Evolutionary conservation across 2,329 filamentous ascomycete species (phyloP).

Genomic region (Fusarium caatingaense): DNA sequence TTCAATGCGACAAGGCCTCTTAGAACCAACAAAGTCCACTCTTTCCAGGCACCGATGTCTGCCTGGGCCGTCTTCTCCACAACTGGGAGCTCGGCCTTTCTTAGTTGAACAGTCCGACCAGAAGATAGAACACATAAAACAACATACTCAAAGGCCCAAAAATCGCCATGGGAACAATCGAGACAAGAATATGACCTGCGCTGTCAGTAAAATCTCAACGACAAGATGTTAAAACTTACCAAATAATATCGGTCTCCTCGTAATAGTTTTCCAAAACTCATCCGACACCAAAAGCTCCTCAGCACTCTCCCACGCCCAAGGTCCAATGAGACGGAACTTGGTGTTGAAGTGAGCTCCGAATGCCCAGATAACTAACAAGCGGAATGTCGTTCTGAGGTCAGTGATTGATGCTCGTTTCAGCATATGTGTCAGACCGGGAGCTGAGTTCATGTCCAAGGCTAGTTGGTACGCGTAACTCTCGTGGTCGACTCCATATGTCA

Average conservation of each 20-base stretch:
- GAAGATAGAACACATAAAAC: neutral
- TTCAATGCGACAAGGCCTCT: neutral
- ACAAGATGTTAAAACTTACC: fast-evolving
- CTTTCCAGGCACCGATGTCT: neutral
- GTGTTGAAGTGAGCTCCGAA: neutral
- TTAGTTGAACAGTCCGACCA: neutral
- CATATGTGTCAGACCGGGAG: neutral
- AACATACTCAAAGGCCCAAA: fast-evolving
- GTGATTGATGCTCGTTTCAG: neutral
- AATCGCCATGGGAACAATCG: neutral
- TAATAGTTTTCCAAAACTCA: neutral
- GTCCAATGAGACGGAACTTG: neutral
- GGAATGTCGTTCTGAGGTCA: fast-evolving
- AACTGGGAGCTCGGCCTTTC: neutral
- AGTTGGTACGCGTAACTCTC: neutral
- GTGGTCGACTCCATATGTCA: neutral
- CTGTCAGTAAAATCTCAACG: fast-evolving
- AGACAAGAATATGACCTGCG: neutral
- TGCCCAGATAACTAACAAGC: neutral
- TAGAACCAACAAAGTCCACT: neutral
- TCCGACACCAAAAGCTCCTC: neutral
- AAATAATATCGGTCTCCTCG: neutral
- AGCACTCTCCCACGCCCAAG: fast-evolving
- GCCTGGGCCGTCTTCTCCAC: no score
- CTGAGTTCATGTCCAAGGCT: neutral